A percentile compares a stretch with the other conserved stretches of the same genome.
These are phyloP conservation scores for Biscogniauxia marginata DNA, from an alignment of 2,329 filamentous ascomycete genomes.

Conservation along the genomic window DNA sequence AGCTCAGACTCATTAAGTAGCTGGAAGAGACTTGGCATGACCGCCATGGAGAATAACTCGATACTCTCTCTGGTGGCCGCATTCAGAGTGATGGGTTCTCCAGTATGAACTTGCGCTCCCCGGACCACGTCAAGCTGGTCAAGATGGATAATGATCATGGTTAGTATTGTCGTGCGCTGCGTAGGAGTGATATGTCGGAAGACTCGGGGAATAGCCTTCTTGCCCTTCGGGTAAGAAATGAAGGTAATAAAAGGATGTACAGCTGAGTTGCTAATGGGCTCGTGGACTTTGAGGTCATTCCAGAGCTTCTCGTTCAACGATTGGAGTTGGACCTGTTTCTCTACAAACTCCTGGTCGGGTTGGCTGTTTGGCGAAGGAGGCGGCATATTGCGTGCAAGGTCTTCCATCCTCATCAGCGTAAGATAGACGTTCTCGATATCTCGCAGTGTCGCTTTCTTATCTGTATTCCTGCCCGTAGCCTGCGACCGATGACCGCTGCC, in stretches of 20 bases:
- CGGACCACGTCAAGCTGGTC: slow-evolving; percentile 89
- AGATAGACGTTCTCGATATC: slow-evolving; percentile 89
- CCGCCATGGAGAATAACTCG: slow-evolving; percentile 81
- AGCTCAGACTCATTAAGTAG: slow-evolving; percentile 90
- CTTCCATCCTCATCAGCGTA: slow-evolving; percentile 89
- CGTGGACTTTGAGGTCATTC: slow-evolving; percentile 86
- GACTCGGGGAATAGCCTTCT: slow-evolving; percentile 90
- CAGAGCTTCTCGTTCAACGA: slow-evolving; percentile 82
- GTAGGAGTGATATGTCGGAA: slow-evolving; percentile 92
- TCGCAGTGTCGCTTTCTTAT: slow-evolving; percentile 78
- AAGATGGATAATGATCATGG: slow-evolving; percentile 91
- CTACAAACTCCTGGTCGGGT: slow-evolving; percentile 65
- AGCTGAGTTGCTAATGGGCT: slow-evolving; percentile 76
- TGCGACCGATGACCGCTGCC: slow-evolving; percentile 43
- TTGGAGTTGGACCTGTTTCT: slow-evolving; percentile 77
- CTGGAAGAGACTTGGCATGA: slow-evolving; percentile 86
- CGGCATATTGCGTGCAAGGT: slow-evolving; percentile 81
- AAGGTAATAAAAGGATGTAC: slow-evolving; percentile 95
- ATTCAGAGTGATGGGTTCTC: slow-evolving; percentile 68
- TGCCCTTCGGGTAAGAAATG: slow-evolving; percentile 90
- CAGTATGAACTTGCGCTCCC: slow-evolving; percentile 70
- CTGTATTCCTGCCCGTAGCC: slow-evolving; percentile 47
- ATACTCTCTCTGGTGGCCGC: slow-evolving; percentile 83
- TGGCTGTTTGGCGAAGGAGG: slow-evolving; percentile 62
- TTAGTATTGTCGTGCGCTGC: slow-evolving; percentile 91